These are phyloP conservation scores for Ophiognomonia clavigignenti-juglandacearum DNA, from an alignment of 2,329 filamentous ascomycete species.

Conservation along the genomic window DNA sequence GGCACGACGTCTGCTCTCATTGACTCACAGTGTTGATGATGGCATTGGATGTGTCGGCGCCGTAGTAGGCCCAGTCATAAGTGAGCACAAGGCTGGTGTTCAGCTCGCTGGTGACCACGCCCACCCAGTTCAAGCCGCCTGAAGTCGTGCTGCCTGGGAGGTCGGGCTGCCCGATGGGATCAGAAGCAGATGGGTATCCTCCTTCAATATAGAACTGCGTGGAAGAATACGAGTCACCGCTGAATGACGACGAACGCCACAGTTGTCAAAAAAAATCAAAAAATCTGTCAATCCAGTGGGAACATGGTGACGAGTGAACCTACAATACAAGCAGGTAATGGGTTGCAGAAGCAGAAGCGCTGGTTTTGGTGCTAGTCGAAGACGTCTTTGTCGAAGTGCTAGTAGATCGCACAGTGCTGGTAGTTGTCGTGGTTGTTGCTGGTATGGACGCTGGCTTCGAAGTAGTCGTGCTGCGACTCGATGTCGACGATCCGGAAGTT, in stretches of 20 bases:
- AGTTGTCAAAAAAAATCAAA: not conserved
- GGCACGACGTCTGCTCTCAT: too few relatives aligned
- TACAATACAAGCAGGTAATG: conserved; percentile 5
- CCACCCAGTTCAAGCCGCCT: conserved; percentile 9
- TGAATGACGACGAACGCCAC: too few relatives aligned
- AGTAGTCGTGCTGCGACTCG: too few relatives aligned
- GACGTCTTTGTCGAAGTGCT: not conserved
- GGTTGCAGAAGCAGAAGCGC: not conserved
- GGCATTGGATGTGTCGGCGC: conserved; percentile 5
- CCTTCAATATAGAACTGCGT: conserved; percentile 9
- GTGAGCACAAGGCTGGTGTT: conserved; percentile 6
- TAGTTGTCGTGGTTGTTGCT: not conserved
- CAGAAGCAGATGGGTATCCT: conserved; percentile 8
- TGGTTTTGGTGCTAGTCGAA: not conserved
- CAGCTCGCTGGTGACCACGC: conserved; percentile 8
- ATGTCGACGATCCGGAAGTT: not conserved
- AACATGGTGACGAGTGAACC: not conserved
- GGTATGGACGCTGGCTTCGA: not conserved
- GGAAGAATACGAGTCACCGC: conserved; percentile 6
- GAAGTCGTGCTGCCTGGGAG: conserved; percentile 7
- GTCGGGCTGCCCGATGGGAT: conserved; percentile 3
- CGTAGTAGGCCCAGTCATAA: conserved; percentile 12
- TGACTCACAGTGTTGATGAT: conserved; percentile 9
- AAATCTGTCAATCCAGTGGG: not conserved
- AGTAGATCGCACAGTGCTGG: not conserved